Percentiles rank a stretch among this genome's conserved stretches.
Conservation (phyloP, 139 green algal species). For the Chlamydomonas sp. region DNA sequence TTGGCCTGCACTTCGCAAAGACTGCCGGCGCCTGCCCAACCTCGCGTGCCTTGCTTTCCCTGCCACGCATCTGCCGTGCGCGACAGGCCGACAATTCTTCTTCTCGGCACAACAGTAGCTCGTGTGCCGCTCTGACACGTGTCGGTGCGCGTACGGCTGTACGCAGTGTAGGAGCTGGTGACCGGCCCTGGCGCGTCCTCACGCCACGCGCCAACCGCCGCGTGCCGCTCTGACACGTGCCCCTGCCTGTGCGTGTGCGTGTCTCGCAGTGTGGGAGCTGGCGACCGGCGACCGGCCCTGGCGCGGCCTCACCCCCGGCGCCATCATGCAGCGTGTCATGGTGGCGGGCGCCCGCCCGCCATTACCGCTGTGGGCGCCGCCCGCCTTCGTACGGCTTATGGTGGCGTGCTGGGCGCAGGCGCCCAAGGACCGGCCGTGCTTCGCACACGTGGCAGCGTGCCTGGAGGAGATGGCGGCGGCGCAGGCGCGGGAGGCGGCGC, state of each 20-base stretch:
- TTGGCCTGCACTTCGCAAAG: too few relatives aligned
- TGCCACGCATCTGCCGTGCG: too few relatives aligned
- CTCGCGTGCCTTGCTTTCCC: too few relatives aligned
- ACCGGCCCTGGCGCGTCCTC: too few relatives aligned
- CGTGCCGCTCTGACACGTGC: neutral
- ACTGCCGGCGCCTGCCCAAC: too few relatives aligned
- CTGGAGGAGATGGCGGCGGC: constrained; percentile 1
- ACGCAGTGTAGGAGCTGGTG: too few relatives aligned
- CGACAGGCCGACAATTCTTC: too few relatives aligned
- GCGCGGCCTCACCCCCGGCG: constrained; percentile 24
- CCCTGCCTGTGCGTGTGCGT: neutral
- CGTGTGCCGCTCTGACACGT: too few relatives aligned
- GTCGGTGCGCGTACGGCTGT: too few relatives aligned
- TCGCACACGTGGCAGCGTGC: neutral
- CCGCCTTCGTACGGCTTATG: constrained; percentile 7
- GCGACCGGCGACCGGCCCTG: constrained; percentile 29
- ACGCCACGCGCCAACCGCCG: too few relatives aligned
- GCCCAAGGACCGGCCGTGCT: constrained; percentile 25
- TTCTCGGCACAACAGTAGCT: too few relatives aligned
- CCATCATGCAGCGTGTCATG: constrained; percentile 32
- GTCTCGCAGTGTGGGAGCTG: constrained; percentile 27
- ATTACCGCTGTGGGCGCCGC: constrained; percentile 26
- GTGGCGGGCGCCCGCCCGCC: constrained; percentile 13
- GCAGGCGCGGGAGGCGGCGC: too few relatives aligned
- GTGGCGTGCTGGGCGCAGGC: constrained; percentile 15